These are phyloP conservation scores for Polyrhizophydium stewartii DNA, from an alignment of 371 early-diverging fungal species.

Conservation along the genomic window DNA sequence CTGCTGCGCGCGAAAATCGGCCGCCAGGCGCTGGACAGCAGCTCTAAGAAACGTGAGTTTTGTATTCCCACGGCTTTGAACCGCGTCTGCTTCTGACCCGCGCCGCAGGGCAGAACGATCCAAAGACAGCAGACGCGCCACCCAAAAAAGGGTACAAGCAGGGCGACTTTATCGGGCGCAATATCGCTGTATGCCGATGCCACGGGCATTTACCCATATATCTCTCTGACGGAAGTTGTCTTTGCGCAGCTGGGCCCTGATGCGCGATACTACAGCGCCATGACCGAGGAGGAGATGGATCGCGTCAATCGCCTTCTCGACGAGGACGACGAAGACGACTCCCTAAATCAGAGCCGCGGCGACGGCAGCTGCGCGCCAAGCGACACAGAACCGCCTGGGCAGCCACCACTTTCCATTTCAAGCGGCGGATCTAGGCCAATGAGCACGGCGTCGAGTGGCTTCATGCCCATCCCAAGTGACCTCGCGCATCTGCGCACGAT, in stretches of 20 bases:
- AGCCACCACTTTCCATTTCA: not conserved
- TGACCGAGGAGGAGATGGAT: conserved; percentile 41
- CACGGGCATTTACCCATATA: not conserved
- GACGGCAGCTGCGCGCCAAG: not conserved
- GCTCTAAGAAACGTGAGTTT: not conserved
- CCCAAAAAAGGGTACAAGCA: conserved; percentile 29
- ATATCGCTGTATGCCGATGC: conserved; percentile 31
- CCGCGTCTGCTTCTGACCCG: not conserved
- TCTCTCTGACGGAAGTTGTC: too few relatives aligned
- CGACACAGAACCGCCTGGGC: not conserved
- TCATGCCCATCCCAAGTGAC: not conserved
- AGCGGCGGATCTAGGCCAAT: not conserved
- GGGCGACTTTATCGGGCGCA: conserved; percentile 43
- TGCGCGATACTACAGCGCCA: conserved; percentile 42
- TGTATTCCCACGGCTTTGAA: not conserved
- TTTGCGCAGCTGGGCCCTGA: conserved; percentile 40
- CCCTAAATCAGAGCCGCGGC: not conserved
- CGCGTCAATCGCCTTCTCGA: conserved; percentile 30
- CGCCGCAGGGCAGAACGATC: not conserved
- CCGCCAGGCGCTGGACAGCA: conserved; percentile 9
- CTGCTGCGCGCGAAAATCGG: conserved; percentile 13
- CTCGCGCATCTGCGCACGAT: not conserved
- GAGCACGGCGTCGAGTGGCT: not conserved
- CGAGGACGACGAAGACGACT: conserved; percentile 9
- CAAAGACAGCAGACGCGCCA: not conserved